Base-by-base conservation (phyloP, 2,329 filamentous ascomycete genomes). In the Corynespora cassiicola region DNA sequence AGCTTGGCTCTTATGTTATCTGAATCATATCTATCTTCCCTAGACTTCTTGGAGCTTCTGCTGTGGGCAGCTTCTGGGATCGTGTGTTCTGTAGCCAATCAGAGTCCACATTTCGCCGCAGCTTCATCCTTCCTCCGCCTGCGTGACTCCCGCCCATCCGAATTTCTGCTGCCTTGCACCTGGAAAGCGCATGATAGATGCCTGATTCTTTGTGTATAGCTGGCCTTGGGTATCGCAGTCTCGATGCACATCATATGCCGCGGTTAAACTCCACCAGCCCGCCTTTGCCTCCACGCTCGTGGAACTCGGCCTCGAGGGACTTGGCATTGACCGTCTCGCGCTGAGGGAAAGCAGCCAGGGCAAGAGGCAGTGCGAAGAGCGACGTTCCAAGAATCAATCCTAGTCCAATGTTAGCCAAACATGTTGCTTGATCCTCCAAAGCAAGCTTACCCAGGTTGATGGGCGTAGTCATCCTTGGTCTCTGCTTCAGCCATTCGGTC, bases 261-360 rank as follows among this genome's bases (percentile, higher is more conserved):
- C 94, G 82, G 70, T 99, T 97, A 72, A 99, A 97, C 66, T 95
- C 89, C n/a, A 99, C 88, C 75, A 90, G 77, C 0, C 88, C 91
- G 37, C 81, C 80, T 49, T 86, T 80, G 1, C 91, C 92, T 20
- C 90, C 91, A 39, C 81, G 81, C 6, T 83, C 86, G 72, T 86
- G 86, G 67, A 99, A 97, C 70, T 96, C 88, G 48, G 86, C 77
- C 76, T 97, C 94, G 39, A 99, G 73, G 33, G 75, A 83, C 19
- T 81, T 79, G 1, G 87, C 90, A 49, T 78, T 80, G 26, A 97
- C 87, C 48, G 82, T 81, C 75, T 99, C 89, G 50, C 90, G 79
- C 73, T 96, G 91, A 4, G 94, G 94, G 72, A 99, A 99, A 2
- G 89, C 90, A 7, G 85, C 94, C 34, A 99, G 75, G 11, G 94